Base-by-base conservation (phyloP, 1,284 basidiomycete genomes). In the Leccinum variabile region DNA sequence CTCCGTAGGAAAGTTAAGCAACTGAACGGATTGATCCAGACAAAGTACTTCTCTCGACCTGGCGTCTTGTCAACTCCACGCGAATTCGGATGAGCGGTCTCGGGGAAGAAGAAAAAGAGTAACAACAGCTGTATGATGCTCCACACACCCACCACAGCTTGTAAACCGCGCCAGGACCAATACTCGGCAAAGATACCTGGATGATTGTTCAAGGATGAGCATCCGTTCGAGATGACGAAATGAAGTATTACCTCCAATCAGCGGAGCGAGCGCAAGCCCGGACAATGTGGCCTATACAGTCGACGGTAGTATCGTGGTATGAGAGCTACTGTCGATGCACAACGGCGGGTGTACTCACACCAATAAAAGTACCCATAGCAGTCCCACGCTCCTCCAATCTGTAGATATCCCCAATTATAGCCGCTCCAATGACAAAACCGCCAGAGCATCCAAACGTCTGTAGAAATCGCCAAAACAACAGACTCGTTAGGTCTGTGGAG, bases 151-250 rank as follows among this genome's bases (percentile, higher is more conserved):
- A 91, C 65, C 0, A 75, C 69, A 39, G 76, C 75, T 72, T 94
- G 90, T 71, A 89, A 85, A 2, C 82, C 70, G 2, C 90, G 82
- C 92, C 92, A 94, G 0, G 89, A 87, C 46, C 78, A 79, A 64
- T 86, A 88, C 60, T 85, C 75, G 0, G 86, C 78, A 0, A 79
- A 75, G 22, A 79, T 30, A 41, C 84, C 85, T 75, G 9, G 32
- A 60, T 25, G 10, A 9, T 13, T 37, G 3, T 33, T 52, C 18
- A 9, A 39, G 10, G n/a, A 58, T 72, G 41, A 67, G 25, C 3
- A 22, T 37, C 1, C 11, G 22, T 61, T 8, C 11, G 28, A n/a
- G 18, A 50, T 5, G 28, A n/a, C 11, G 6, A 7, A 22, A 0
- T 0, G 9, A 22, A 0, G 6, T 22, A 52, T 63, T 60, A 81